Conservation (phyloP, 345 rosid genomes). For the Excoecaria cochinchinensis region DNA sequence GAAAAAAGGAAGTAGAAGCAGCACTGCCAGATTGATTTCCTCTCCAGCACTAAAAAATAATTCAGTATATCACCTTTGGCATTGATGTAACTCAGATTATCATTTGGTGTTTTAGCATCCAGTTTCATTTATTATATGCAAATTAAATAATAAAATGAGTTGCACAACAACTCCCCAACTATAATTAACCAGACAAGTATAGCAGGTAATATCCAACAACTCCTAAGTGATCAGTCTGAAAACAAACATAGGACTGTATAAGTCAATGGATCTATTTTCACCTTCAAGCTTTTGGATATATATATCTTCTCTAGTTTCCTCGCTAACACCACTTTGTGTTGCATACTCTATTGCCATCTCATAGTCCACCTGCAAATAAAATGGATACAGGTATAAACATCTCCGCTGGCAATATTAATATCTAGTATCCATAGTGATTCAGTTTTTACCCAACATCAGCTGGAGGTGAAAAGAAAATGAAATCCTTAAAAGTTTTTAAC, state of each 20-base stretch:
- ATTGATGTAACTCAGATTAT: background rate
- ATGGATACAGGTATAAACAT: background rate
- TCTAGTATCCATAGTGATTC: background rate
- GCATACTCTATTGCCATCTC: conserved; percentile 98
- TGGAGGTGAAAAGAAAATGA: background rate
- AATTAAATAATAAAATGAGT: background rate
- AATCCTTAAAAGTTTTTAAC: background rate
- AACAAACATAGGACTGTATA: conserved; percentile 56
- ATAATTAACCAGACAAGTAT: background rate
- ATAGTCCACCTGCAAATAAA: conserved; percentile 82
- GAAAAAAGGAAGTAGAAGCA: background rate
- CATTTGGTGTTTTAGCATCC: no score
- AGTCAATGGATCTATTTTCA: conserved; percentile 40
- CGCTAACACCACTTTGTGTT: conserved; percentile 84
- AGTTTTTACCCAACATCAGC: background rate
- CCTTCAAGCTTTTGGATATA: conserved; percentile 51
- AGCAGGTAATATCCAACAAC: background rate
- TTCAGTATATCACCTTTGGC: background rate
- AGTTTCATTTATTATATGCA: background rate
- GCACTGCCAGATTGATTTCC: background rate
- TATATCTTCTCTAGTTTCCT: conserved; percentile 75
- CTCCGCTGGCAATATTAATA: background rate
- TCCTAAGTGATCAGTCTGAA: conserved; percentile 58
- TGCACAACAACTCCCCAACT: conserved; percentile 8
- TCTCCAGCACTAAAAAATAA: background rate